Conservation (phyloP, 2,329 filamentous ascomycete genomes). For the Aspergillus sp. region DNA sequence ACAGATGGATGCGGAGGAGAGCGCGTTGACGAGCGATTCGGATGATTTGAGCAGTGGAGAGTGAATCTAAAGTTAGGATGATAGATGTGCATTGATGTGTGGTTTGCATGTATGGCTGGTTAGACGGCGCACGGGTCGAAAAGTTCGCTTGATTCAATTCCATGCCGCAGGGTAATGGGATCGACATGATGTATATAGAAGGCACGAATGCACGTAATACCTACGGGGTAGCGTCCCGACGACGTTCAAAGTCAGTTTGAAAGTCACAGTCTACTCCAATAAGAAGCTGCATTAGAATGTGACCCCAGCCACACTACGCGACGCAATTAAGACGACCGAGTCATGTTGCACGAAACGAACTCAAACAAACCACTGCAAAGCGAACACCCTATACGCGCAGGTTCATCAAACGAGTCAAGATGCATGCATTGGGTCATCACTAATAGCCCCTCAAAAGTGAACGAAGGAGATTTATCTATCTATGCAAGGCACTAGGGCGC, state of each 20-base stretch:
- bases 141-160: not conserved
- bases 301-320: not conserved
- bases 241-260: no score
- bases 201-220: not conserved
- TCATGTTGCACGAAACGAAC: no score
- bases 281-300: not conserved
- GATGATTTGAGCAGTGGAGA: constrained; percentile 37
- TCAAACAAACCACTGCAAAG: no score
- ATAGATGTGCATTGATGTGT: not conserved
- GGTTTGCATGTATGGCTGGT: not conserved
- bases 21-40: constrained; percentile 29
- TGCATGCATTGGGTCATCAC: no score
- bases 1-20: constrained; percentile 37
- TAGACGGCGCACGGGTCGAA: not conserved
- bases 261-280: no score
- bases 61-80: constrained; percentile 1
- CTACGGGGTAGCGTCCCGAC: no score
- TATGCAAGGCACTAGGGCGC: no score
- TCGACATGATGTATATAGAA: not conserved
- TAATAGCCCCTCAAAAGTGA: no score
- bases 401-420: no score
- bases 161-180: not conserved
- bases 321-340: not conserved
- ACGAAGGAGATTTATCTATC: no score
- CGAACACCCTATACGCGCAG: no score